Evolutionary conservation across 208 protist genomes (phyloP).

Genomic region (Trypanosoma conorhini): DNA sequence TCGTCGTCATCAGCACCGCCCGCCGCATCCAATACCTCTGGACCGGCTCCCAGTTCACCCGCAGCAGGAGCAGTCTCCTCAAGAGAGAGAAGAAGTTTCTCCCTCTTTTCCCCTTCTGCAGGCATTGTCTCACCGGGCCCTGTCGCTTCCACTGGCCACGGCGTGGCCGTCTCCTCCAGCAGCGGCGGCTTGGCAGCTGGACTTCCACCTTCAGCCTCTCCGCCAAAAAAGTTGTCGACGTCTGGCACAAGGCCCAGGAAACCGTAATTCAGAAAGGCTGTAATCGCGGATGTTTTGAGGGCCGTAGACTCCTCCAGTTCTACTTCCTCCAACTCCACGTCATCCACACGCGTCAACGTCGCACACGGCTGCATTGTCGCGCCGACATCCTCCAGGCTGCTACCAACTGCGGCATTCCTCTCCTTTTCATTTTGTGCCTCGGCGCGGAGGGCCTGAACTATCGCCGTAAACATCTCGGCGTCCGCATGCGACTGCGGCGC

Average conservation of each 20-base stretch:
- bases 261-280: constrained; percentile 40
- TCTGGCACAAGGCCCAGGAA: constrained; percentile 35
- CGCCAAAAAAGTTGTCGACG: constrained; percentile 53
- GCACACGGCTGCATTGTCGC: neutral
- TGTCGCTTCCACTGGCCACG: neutral
- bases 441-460: neutral
- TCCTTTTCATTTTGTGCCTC: neutral
- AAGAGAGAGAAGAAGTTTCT: neutral
- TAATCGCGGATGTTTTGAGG: constrained; percentile 45
- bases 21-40: neutral
- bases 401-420: neutral
- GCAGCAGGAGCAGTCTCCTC: neutral
- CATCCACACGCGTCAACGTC: neutral
- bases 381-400: neutral
- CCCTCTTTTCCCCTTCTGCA: neutral
- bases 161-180: neutral
- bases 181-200: neutral
- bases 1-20: neutral
- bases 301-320: constrained; percentile 30
- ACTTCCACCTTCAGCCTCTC: neutral
- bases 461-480: constrained; percentile 9
- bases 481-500: neutral
- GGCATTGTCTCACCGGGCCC: neutral
- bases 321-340: constrained; percentile 34
- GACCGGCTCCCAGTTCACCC: neutral